Percentiles rank a stretch among this genome's conserved stretches.
phyloP scores from a whole-genome alignment of 1,284 basidiomycete species.

The Trametes polyzona region DNA sequence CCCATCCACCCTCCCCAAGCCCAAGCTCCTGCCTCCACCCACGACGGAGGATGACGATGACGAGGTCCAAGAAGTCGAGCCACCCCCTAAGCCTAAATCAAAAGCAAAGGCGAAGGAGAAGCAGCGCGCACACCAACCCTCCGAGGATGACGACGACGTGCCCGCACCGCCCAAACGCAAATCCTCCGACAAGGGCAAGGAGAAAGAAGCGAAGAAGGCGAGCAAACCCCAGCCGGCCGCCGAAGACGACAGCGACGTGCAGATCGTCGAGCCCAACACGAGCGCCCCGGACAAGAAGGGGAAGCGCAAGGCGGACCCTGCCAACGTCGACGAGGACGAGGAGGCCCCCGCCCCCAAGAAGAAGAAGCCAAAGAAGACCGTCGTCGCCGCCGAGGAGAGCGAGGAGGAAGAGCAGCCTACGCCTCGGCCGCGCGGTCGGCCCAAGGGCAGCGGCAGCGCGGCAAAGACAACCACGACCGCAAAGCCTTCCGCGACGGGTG shows the following conservation, averaged over 20 bases:
- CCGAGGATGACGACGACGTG: constrained; percentile 5
- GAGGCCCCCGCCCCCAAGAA: constrained; percentile 6
- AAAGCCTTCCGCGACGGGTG: not conserved
- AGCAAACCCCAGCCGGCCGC: constrained; percentile 22
- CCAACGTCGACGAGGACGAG: constrained; percentile 14
- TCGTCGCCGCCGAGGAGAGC: constrained; percentile 1
- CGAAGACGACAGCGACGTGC: constrained; percentile 22
- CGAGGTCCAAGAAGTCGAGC: constrained; percentile 21
- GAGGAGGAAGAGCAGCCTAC: constrained; percentile 6
- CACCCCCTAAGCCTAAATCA: constrained; percentile 19
- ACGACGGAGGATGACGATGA: constrained; percentile 14
- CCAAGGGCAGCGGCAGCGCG: constrained; percentile 11
- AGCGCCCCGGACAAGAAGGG: constrained; percentile 26
- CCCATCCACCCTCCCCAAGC: not conserved
- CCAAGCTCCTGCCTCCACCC: constrained; percentile 1
- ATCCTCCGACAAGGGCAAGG: constrained; percentile 14
- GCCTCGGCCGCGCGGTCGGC: constrained; percentile 15
- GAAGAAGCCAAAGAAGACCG: constrained; percentile 16
- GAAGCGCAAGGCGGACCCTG: constrained; percentile 37
- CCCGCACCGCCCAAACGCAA: constrained; percentile 19
- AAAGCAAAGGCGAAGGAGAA: constrained; percentile 21
- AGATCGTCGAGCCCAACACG: constrained; percentile 15
- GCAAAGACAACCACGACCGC: not conserved
- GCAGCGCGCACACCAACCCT: constrained; percentile 1
- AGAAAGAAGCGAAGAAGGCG: constrained; percentile 31